Conservation (phyloP, 768 basidiomycete species). For the Naganishia kalamii region DNA sequence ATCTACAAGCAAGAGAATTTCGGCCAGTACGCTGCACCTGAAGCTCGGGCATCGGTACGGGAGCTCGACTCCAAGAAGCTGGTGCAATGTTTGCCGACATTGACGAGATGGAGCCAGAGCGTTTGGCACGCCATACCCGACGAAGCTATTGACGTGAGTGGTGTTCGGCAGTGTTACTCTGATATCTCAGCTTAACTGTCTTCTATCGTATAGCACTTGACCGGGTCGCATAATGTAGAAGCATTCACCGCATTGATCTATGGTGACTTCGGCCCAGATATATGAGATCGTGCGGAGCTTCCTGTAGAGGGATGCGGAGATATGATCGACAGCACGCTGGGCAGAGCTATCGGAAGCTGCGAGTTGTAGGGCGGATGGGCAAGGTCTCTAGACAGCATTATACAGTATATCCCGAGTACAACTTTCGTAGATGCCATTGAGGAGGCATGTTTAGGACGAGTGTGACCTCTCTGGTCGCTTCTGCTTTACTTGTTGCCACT, state of each 20-base stretch:
- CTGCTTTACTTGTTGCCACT: background rate
- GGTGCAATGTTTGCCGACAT: constrained; percentile 70
- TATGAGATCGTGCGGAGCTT: background rate
- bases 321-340: too few relatives aligned
- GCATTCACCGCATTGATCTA: constrained; percentile 41
- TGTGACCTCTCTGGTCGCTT: background rate
- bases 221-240: constrained; percentile 34
- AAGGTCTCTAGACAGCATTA: too few relatives aligned
- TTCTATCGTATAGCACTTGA: constrained; percentile 26
- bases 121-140: constrained; percentile 42
- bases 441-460: too few relatives aligned
- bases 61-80: constrained; percentile 53
- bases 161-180: background rate
- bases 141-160: constrained; percentile 39
- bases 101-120: constrained; percentile 64
- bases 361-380: too few relatives aligned
- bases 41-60: constrained; percentile 6
- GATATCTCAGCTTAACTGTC: background rate
- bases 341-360: too few relatives aligned
- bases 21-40: constrained; percentile 45
- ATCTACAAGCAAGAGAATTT: constrained; percentile 54
- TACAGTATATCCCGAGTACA: too few relatives aligned
- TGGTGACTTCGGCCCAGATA: constrained; percentile 34
- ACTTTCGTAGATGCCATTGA: too few relatives aligned
- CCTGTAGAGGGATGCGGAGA: too few relatives aligned